Conservation (phyloP, 2,329 filamentous ascomycete species). For the Sclerotinia borealis region DNA sequence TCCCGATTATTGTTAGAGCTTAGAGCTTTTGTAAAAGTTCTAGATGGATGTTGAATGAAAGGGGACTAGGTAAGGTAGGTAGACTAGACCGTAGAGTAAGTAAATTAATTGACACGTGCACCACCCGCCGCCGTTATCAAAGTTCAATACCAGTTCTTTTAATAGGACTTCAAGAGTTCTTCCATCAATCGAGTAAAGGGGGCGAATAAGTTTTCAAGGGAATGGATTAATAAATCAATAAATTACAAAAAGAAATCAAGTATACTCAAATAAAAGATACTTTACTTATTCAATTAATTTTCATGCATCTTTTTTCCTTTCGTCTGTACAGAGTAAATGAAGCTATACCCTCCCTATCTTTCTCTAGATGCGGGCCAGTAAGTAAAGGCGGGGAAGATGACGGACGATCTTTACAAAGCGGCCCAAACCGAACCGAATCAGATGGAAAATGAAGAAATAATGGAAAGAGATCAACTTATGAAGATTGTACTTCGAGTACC, state of each 20-base stretch:
- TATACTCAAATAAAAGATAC: neutral
- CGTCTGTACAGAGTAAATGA: neutral
- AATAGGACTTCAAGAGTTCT: no score
- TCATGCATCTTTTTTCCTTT: neutral
- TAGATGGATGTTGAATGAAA: slow-evolving; percentile 4
- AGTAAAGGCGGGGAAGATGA: neutral
- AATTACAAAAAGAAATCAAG: neutral
- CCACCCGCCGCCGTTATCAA: no score
- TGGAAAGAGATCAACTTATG: neutral
- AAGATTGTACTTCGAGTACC: neutral
- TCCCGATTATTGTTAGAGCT: no score
- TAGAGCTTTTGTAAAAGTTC: neutral
- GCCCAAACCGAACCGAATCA: neutral
- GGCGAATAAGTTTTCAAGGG: neutral
- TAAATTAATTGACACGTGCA: slow-evolving; percentile 1
- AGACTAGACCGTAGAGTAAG: neutral
- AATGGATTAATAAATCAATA: neutral
- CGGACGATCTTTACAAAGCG: neutral
- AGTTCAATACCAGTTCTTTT: no score
- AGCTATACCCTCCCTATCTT: neutral
- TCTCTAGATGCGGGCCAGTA: neutral
- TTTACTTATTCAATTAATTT: neutral
- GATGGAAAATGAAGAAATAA: neutral
- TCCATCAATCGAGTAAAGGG: no score
- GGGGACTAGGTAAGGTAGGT: neutral